Evolutionary conservation across 148 eudicot genomes (phyloP).

Genomic region (Fagopyrum tataricum): DNA sequence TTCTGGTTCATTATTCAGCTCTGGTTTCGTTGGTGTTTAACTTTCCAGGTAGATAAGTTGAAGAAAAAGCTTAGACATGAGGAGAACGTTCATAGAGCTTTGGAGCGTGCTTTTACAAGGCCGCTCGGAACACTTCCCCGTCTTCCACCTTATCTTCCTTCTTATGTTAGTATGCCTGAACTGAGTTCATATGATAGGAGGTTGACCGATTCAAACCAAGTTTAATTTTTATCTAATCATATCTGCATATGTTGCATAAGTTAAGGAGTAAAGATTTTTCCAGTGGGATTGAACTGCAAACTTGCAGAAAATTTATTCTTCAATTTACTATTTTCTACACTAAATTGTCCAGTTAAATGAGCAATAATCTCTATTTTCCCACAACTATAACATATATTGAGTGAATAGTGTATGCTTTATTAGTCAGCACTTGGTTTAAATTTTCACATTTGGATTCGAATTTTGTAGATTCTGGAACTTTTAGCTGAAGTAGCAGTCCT

Average conservation of each 20-base stretch:
- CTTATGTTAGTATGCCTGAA: constrained; percentile 37
- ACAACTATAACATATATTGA: too few species aligned
- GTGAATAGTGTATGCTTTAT: not conserved
- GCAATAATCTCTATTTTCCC: too few species aligned
- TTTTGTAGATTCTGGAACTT: constrained; percentile 68
- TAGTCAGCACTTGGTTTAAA: not conserved
- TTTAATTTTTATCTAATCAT: too few species aligned
- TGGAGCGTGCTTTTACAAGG: constrained; percentile 65
- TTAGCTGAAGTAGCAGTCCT: constrained; percentile 91
- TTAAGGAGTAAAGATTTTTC: too few species aligned
- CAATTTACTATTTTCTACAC: too few species aligned
- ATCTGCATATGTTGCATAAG: too few species aligned
- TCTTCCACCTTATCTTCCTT: constrained; percentile 72
- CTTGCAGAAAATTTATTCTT: too few species aligned
- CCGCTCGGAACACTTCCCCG: constrained; percentile 76
- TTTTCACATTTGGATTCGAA: not conserved
- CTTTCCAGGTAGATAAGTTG: constrained; percentile 54
- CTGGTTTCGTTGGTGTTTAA: not conserved
- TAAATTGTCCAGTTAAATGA: too few species aligned
- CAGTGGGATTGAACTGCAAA: too few species aligned
- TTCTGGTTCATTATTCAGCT: not conserved
- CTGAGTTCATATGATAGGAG: not conserved
- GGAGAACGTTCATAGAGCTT: constrained; percentile 68
- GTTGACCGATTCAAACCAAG: not conserved
- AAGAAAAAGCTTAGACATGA: constrained; percentile 71